Percentiles rank a stretch among this genome's conserved stretches.
Evolutionary conservation across 345 rosid species (phyloP).

Genomic region (Brassica juncea): DNA sequence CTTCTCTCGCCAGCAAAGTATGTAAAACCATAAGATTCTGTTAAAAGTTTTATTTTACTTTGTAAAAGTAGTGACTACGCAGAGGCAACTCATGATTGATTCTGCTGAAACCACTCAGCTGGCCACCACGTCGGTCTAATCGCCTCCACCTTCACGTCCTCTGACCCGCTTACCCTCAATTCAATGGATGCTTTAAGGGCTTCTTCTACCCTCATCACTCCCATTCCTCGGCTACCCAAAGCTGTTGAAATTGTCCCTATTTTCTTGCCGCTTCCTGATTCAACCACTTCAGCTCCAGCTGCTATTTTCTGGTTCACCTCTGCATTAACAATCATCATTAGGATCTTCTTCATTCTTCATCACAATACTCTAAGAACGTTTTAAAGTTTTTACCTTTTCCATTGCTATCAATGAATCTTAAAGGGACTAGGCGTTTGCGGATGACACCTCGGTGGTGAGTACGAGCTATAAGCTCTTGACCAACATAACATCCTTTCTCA

Average conservation of each 20-base stretch:
- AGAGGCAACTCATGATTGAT: slow-evolving; percentile 41
- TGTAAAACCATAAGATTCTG: background rate
- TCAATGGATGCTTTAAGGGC: slow-evolving; percentile 51
- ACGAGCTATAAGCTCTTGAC: slow-evolving; percentile 94
- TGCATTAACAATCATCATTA: slow-evolving; percentile 30
- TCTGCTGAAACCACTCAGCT: slow-evolving; percentile 60
- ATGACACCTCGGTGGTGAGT: slow-evolving; percentile 87
- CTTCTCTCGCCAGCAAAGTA: background rate
- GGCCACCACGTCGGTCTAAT: slow-evolving; percentile 88
- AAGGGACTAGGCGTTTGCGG: slow-evolving; percentile 77
- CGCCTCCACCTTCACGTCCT: slow-evolving; percentile 64
- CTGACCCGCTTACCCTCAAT: slow-evolving; percentile 53
- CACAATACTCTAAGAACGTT: background rate
- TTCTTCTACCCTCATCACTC: slow-evolving; percentile 69
- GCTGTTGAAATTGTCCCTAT: slow-evolving; percentile 67
- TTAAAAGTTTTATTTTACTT: no score
- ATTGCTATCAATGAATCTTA: slow-evolving; percentile 52
- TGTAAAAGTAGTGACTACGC: slow-evolving; percentile 35
- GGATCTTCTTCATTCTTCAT: background rate
- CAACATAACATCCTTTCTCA: slow-evolving; percentile 92
- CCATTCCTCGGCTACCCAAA: slow-evolving; percentile 71
- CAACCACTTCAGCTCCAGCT: slow-evolving; percentile 67
- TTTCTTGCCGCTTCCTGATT: slow-evolving; percentile 60
- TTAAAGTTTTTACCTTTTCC: slow-evolving; percentile 53
- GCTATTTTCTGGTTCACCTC: slow-evolving; percentile 59